Evolutionary conservation across 257 asterid species (phyloP).

Genomic region (Penstemon newberryi): DNA sequence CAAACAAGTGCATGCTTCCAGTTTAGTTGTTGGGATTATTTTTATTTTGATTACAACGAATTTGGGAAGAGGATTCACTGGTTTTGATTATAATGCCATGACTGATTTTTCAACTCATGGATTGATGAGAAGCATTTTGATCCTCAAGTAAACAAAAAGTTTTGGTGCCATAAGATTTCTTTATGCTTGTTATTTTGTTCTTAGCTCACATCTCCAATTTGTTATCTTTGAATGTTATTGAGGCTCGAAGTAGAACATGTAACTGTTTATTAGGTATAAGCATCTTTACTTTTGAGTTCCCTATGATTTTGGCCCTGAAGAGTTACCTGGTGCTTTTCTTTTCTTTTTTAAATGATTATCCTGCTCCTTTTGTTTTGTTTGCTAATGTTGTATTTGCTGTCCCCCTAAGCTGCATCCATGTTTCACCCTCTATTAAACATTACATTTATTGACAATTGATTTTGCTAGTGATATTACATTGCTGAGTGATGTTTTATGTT

Average conservation of each 20-base stretch:
- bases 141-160: background rate
- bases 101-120: constrained; percentile 2
- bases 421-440: constrained; percentile 8
- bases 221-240: constrained; percentile 8
- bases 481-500: constrained; percentile 29
- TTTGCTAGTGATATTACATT: constrained; percentile 17
- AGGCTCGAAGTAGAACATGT: constrained; percentile 15
- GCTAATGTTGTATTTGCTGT: constrained; percentile 5
- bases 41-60: background rate
- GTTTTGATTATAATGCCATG: constrained; percentile 5
- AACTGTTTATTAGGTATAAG: background rate
- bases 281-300: constrained; percentile 16
- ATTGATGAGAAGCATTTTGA: background rate
- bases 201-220: background rate
- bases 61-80: background rate
- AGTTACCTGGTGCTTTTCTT: background rate
- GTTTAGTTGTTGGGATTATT: background rate
- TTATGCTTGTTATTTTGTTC: constrained; percentile 7
- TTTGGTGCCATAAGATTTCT: background rate
- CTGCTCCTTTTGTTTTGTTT: background rate
- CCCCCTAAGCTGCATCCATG: constrained; percentile 18
- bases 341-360: background rate
- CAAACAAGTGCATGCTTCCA: constrained; percentile 3
- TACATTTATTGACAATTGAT: constrained; percentile 19
- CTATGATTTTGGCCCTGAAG: background rate